Evolutionary conservation across 1,139 yeast genomes (phyloP), one percentile per base, ranked within the genome.

Genomic region (Kodamaea alishanica): DNA sequence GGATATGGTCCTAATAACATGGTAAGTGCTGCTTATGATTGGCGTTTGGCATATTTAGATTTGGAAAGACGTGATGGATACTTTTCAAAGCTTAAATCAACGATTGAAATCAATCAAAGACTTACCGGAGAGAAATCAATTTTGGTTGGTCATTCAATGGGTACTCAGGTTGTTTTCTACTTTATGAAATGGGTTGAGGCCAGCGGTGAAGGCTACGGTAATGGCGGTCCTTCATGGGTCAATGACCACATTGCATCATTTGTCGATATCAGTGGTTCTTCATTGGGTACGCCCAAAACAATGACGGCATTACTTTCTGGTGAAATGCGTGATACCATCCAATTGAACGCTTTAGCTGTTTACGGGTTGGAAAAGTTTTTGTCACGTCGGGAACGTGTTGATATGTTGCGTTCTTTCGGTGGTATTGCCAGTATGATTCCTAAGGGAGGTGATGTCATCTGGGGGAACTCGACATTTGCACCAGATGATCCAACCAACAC

Each of bases 181-280:
- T 92, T 92, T 56, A 63, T 92, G 65, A 89, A 92, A 61, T 92
- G 98, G 98, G 97, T 77, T 4, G 97, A 92, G 61, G 96, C 97
- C 1, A 67, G 70, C 30, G 97, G 96, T 5, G 69, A 70, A 36
- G 65, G 63, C 40, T 85, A 76, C 54, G 98, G 98, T 26, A 86
- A 88, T 56, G 97, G 97, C 7, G 98, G 97, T 2, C 57, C 73
- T 2, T 58, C 55, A 32, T 92, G 98, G 98, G 94, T 90, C 44
- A 84, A 92, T 50, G 82, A 81, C 29, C 73, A 92, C 56, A 71
- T 92, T 44, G 89, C 79, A 30, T 79, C 96, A 0, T 78, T 79
- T 55, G 79, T 92, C 27, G 94, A 92, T 56, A 84, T 94, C 40
- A 79, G 95, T 11, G 98, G 98, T 0, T 82, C 95, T 6, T 64